These are phyloP conservation scores for Aspergillus aculeatus DNA, from an alignment of 2,329 filamentous ascomycete genomes.

Conservation along the genomic window DNA sequence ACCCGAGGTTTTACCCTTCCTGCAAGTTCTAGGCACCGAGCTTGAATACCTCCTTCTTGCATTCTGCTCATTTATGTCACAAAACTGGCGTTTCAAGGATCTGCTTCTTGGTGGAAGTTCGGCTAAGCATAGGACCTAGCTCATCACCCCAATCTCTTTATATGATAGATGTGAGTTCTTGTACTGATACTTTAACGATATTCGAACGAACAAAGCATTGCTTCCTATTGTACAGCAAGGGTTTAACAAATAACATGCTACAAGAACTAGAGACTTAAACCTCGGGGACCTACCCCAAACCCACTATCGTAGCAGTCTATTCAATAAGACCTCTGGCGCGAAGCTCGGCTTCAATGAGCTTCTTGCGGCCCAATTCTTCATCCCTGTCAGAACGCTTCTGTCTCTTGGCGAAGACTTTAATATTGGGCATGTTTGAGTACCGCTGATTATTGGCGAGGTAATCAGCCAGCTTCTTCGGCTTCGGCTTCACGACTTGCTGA, in stretches of 20 bases:
- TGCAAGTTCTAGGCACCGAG: conserved; percentile 40
- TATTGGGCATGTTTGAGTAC: conserved; percentile 63
- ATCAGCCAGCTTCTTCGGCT: conserved; percentile 60
- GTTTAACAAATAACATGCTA: conserved; percentile 21
- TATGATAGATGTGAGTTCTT: conserved; percentile 9
- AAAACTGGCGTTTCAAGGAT: conserved; percentile 7
- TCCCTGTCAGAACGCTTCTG: conserved; percentile 72
- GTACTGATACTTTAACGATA: conserved; percentile 3
- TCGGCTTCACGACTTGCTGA: conserved; percentile 30
- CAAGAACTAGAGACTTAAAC: conserved; percentile 17
- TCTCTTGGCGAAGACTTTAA: conserved; percentile 64
- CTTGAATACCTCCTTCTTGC: not conserved
- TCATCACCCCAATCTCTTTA: not conserved
- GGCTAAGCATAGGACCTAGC: not conserved
- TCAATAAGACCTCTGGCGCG: conserved; percentile 61
- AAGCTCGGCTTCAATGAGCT: conserved; percentile 73
- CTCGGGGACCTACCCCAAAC: not conserved
- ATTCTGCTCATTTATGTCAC: not conserved
- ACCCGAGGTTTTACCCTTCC: conserved; percentile 57
- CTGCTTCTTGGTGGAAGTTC: not conserved
- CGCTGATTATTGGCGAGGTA: conserved; percentile 50
- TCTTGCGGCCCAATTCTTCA: conserved; percentile 70
- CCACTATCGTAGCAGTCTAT: conserved; percentile 9
- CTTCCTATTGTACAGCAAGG: conserved; percentile 26
- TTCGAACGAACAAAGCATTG: conserved; percentile 8